Conservation (phyloP, 2,329 filamentous ascomycete genomes). For the Colletotrichum sp. region DNA sequence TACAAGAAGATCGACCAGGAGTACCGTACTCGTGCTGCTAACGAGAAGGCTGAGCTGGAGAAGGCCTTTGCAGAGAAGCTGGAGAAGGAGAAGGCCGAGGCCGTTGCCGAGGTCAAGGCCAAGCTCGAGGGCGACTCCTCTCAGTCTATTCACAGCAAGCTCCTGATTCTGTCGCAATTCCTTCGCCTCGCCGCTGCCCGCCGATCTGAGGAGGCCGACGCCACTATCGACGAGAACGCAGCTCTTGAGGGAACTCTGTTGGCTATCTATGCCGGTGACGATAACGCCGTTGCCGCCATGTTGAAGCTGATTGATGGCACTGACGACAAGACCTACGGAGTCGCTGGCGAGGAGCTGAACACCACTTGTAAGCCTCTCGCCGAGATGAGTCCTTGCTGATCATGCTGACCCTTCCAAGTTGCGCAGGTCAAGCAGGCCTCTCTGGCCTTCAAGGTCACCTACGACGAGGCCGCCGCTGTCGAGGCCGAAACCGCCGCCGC, state of each 20-base stretch:
- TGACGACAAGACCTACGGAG: slow-evolving; percentile 69
- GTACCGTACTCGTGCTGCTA: slow-evolving; percentile 64
- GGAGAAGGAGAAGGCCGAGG: slow-evolving; percentile 60
- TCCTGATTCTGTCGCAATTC: slow-evolving; percentile 79
- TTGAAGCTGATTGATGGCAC: slow-evolving; percentile 78
- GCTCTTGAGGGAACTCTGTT: slow-evolving; percentile 82
- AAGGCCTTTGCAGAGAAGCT: slow-evolving; percentile 57
- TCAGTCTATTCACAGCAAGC: slow-evolving; percentile 65
- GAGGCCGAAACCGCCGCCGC: slow-evolving; percentile 30
- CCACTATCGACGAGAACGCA: slow-evolving; percentile 72
- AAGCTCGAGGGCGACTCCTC: slow-evolving; percentile 56
- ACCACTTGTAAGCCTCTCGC: slow-evolving; percentile 69
- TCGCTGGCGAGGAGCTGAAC: slow-evolving; percentile 66
- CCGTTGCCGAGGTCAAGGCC: slow-evolving; percentile 57
- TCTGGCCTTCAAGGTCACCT: slow-evolving; percentile 58
- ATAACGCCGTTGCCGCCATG: slow-evolving; percentile 75
- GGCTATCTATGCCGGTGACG: slow-evolving; percentile 79
- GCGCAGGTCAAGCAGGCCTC: slow-evolving; percentile 49
- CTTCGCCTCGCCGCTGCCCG: slow-evolving; percentile 79
- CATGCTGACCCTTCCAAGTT: slow-evolving; percentile 43
- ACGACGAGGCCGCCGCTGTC: slow-evolving; percentile 27
- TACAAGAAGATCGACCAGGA: slow-evolving; percentile 79
- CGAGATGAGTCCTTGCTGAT: not conserved
- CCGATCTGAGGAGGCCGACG: slow-evolving; percentile 71
- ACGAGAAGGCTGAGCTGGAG: slow-evolving; percentile 65